phyloP scores from a whole-genome alignment of 2,329 filamentous ascomycete genomes.

The Aureobasidium vineae region DNA sequence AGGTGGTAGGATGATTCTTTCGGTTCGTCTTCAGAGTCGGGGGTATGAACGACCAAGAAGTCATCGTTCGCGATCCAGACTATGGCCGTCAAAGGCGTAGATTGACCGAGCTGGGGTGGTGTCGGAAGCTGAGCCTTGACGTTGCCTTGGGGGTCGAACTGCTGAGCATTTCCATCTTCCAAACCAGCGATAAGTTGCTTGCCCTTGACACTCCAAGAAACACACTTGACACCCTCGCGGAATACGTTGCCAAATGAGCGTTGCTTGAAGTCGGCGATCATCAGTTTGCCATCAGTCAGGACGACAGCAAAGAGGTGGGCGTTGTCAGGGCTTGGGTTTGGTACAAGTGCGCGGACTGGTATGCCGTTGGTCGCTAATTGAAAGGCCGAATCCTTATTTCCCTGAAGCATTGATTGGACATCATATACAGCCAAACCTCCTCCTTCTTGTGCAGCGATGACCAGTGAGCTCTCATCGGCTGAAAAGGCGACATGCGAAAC shows the following conservation, averaged over 20 bases:
- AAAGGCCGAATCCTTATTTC: conserved; percentile 65
- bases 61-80: conserved; percentile 86
- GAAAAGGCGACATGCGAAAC: conserved; percentile 90
- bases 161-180: conserved; percentile 72
- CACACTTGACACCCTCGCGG: conserved; percentile 73
- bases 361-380: conserved; percentile 75
- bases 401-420: conserved; percentile 64
- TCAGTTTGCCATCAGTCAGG: conserved; percentile 73
- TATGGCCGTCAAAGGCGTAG: conserved; percentile 54
- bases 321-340: conserved; percentile 74
- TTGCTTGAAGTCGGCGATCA: conserved; percentile 77
- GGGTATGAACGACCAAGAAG: conserved; percentile 77
- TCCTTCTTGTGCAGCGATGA: conserved; percentile 76
- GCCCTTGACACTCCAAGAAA: conserved; percentile 88
- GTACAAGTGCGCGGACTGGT: conserved; percentile 68
- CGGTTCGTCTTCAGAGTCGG: conserved; percentile 40
- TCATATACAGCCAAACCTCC: conserved; percentile 84
- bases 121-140: conserved; percentile 75
- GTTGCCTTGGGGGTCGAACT: conserved; percentile 79
- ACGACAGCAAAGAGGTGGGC: conserved; percentile 77
- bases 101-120: conserved; percentile 63
- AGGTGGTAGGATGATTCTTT: conserved; percentile 72
- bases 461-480: conserved; percentile 79
- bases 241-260: conserved; percentile 61
- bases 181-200: conserved; percentile 90